phyloP scores from a whole-genome alignment of 257 asterid species.

The Euphrasia confusa region DNA sequence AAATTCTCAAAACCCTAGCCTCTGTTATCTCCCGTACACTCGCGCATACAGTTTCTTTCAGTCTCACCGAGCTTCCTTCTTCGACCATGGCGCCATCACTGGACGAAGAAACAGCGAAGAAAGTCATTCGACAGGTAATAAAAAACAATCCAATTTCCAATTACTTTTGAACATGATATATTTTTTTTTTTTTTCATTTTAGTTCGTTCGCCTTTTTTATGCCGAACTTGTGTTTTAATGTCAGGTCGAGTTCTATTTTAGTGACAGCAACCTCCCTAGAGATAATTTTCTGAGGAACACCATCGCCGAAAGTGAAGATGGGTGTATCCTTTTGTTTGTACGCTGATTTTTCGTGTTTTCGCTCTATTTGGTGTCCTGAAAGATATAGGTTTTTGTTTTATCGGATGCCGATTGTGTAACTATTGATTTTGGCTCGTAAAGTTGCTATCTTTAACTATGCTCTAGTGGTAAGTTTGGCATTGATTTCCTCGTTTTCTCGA shows the following conservation, averaged over 20 bases:
- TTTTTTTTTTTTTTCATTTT: not conserved
- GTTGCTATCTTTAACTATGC: constrained; percentile 48
- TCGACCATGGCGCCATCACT: constrained; percentile 50
- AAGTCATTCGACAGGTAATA: constrained; percentile 85
- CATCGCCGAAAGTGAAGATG: constrained; percentile 73
- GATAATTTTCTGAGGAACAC: constrained; percentile 65
- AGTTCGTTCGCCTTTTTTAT: not conserved
- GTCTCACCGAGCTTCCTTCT: not conserved
- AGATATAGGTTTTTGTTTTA: too few species aligned
- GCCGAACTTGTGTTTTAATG: not conserved
- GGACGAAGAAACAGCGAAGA: constrained; percentile 74
- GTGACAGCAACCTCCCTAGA: constrained; percentile 96
- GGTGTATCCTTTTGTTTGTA: constrained; percentile 62
- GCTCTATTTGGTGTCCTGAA: too few species aligned
- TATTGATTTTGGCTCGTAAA: not conserved
- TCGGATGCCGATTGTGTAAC: not conserved
- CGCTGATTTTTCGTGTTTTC: not conserved
- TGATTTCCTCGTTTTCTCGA: constrained; percentile 75
- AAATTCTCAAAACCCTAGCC: too few species aligned
- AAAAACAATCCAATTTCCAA: not conserved
- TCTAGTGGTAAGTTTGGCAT: constrained; percentile 78
- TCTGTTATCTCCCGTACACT: too few species aligned
- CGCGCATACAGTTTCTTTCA: not conserved
- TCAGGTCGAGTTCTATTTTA: constrained; percentile 95
- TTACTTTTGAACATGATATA: not conserved